These are phyloP conservation scores for Durusdinium trenchii DNA, from an alignment of 73 alveolate species.

Conservation along the genomic window DNA sequence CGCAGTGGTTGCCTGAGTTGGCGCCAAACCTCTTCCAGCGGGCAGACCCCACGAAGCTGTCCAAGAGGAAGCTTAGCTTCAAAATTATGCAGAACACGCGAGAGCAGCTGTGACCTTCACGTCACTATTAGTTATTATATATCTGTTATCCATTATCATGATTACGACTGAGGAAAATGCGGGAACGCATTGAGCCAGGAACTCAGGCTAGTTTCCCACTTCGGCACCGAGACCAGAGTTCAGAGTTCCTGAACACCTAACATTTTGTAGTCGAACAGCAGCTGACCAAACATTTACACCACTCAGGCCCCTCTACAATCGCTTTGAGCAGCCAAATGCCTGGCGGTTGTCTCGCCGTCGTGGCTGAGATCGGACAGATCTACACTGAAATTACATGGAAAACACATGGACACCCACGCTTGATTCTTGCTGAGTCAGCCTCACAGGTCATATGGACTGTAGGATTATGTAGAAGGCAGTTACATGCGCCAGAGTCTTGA, in stretches of 20 bases:
- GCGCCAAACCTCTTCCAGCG: constrained; percentile 99
- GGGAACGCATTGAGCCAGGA: constrained; percentile 98
- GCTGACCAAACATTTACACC: neutral
- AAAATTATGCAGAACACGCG: neutral
- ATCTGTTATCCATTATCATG: neutral
- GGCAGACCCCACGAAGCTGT: constrained; percentile 96
- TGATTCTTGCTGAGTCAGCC: no score
- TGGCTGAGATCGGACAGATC: constrained; percentile 96
- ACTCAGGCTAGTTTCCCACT: neutral
- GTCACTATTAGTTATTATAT: no score
- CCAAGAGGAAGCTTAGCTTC: constrained; percentile 96
- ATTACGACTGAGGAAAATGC: constrained; percentile 96
- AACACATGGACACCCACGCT: no score
- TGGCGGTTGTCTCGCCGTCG: constrained; percentile 99
- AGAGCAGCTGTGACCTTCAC: neutral
- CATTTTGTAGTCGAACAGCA: no score
- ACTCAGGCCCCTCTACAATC: constrained; percentile 97
- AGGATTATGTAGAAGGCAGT: no score
- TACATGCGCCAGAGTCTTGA: no score
- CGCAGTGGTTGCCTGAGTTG: constrained; percentile 99
- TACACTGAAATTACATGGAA: no score
- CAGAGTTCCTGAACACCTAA: neutral
- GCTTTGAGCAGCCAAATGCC: constrained; percentile 99
- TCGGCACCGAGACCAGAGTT: neutral
- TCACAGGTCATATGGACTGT: no score